Evolutionary conservation across 2,329 filamentous ascomycete species (phyloP).

Genomic region (Nemania serpens): DNA sequence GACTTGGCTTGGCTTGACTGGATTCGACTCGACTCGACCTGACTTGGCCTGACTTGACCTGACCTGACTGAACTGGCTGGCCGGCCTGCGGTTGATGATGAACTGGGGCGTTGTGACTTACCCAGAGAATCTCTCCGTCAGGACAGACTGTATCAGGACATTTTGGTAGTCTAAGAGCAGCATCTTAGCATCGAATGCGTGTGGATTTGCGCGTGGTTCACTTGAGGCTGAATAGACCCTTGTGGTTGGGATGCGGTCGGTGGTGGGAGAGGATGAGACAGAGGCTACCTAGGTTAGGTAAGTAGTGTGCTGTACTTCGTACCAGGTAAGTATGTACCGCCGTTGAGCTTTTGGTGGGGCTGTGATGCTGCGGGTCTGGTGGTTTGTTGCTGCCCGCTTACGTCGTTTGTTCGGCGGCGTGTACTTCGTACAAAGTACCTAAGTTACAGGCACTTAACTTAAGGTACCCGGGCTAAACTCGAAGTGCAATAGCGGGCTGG

Average conservation of each 20-base stretch:
- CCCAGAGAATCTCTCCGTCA: constrained; percentile 94
- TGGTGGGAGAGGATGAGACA: constrained; percentile 18
- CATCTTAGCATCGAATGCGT: constrained; percentile 56
- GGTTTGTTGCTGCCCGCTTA: constrained; percentile 25
- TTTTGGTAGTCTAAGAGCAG: constrained; percentile 99
- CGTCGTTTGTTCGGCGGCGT: constrained; percentile 9
- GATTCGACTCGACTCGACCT: too few species aligned
- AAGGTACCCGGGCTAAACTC: too few species aligned
- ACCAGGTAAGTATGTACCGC: background rate
- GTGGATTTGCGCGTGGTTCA: constrained; percentile 7
- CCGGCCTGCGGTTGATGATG: background rate
- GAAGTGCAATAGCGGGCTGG: constrained; percentile 14
- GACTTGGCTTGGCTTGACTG: too few species aligned
- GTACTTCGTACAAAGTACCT: background rate
- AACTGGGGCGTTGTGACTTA: constrained; percentile 46
- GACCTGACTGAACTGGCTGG: background rate
- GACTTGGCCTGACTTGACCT: too few species aligned
- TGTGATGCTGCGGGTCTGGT: constrained; percentile 20
- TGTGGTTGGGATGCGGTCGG: constrained; percentile 15
- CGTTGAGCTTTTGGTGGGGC: constrained; percentile 34
- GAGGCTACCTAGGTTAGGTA: constrained; percentile 9
- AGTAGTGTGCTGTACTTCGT: background rate
- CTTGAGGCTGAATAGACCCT: constrained; percentile 16
- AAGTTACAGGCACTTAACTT: background rate
- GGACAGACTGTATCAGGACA: constrained; percentile 92